Evolutionary conservation across 129 eudicot species (phyloP), one percentile per base, ranked within the genome.

Genomic region (Daucus carota): DNA sequence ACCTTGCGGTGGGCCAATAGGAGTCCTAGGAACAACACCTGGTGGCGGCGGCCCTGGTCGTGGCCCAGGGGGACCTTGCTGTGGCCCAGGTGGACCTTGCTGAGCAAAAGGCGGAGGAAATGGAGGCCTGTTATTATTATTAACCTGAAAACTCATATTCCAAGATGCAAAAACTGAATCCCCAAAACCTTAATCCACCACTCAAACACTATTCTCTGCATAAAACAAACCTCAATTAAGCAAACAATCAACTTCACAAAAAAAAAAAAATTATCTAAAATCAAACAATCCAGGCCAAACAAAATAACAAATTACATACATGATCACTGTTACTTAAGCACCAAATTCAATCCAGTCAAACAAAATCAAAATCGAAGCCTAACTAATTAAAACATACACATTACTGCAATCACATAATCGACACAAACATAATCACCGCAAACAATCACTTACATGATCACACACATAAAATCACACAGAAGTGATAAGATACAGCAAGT

Each of bases 41-140:
- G 98, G 97, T 1, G 98, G 96, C 2, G 96, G 97, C 0, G 96
- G 82, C 26, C 97, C 96, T 0, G 90, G 94, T 71, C 93, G 92
- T 47, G 81, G 26, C 36, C 81, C 79, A n/a, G 93, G 65, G 2
- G 65, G 52, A 46, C 52, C 52, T 46, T 46, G 52, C 20, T 46
- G 52, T 46, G 60, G 20, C 60, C 60, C 60, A 50, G 60, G 83
- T 38, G 86, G 85, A 18, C 85, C 83, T 71, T 86, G 91, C 36
- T 89, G 91, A 22, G 90, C 92, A 47, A 88, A 90, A 11, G 98
- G 96, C 17, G 97, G 81, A 47, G 81, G 79, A 20, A 72, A 72
- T 20, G 54, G 75, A 13, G 75, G 38, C 75, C 75, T 70, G 29
- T 70, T 72, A 43, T 71, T 54, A 54, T n/a, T 72, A 43, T 71